phyloP scores from a whole-genome alignment of 2,329 filamentous ascomycete genomes.

The Phaeosphaeria sp. region DNA sequence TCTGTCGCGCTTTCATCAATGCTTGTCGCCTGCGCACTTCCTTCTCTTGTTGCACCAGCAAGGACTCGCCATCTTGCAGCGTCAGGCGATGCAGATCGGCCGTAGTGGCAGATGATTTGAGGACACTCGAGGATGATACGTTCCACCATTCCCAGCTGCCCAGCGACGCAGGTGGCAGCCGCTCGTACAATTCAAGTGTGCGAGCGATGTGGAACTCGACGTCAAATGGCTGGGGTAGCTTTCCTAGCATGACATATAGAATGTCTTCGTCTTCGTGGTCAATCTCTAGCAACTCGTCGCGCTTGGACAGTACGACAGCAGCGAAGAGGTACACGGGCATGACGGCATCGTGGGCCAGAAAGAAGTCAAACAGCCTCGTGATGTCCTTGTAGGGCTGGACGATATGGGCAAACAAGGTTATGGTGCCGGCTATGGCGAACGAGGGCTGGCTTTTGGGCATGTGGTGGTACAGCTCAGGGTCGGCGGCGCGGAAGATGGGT shows the following conservation, averaged over 20 bases:
- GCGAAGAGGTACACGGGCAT: conserved; percentile 93
- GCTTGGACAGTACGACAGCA: conserved; percentile 73
- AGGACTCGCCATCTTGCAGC: conserved; percentile 68
- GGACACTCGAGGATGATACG: conserved; percentile 77
- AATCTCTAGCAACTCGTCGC: conserved; percentile 85
- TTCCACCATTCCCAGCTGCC: conserved; percentile 68
- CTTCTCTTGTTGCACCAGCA: conserved; percentile 73
- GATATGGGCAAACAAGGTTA: conserved; percentile 97
- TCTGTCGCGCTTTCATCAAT: conserved; percentile 42
- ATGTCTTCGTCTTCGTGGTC: conserved; percentile 79
- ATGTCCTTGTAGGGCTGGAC: conserved; percentile 90
- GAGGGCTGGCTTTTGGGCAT: conserved; percentile 82
- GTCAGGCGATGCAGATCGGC: conserved; percentile 61
- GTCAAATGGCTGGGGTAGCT: conserved; percentile 80
- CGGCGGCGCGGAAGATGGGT: conserved; percentile 75
- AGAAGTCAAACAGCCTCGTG: conserved; percentile 87
- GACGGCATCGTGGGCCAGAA: conserved; percentile 85
- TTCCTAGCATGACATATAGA: conserved; percentile 85
- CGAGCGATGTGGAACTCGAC: conserved; percentile 76
- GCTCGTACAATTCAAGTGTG: conserved; percentile 68
- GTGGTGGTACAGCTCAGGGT: conserved; percentile 75
- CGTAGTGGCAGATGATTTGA: conserved; percentile 77
- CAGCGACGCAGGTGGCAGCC: conserved; percentile 75
- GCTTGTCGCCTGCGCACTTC: conserved; percentile 74
- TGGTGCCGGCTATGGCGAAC: conserved; percentile 89